These are phyloP conservation scores for Boeremia exigua DNA, from an alignment of 2,329 filamentous ascomycete species.

Conservation along the genomic window DNA sequence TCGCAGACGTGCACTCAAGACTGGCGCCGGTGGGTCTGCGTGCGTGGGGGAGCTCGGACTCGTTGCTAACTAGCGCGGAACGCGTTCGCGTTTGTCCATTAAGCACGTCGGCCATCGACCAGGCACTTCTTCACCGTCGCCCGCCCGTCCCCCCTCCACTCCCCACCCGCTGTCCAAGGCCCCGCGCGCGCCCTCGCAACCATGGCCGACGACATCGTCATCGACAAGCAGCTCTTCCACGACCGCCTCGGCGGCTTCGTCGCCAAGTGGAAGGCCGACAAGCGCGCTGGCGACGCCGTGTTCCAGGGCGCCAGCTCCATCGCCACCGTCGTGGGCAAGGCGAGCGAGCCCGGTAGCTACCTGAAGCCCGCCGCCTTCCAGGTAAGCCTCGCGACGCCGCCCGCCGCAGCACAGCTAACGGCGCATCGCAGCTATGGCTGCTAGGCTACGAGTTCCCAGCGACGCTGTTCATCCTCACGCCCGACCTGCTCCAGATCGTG, in stretches of 20 bases:
- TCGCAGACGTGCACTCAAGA: not conserved
- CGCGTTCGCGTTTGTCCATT: slow-evolving; percentile 17
- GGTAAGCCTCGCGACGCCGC: slow-evolving; percentile 59
- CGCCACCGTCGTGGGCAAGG: slow-evolving; percentile 91
- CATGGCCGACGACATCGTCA: slow-evolving; percentile 80
- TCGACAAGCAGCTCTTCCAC: slow-evolving; percentile 92
- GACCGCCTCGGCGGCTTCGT: slow-evolving; percentile 88
- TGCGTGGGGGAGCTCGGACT: slow-evolving; percentile 10
- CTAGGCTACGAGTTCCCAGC: slow-evolving; percentile 98
- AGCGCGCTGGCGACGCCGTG: slow-evolving; percentile 81
- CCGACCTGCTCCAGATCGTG: slow-evolving; percentile 86
- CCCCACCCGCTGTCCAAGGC: slow-evolving; percentile 28
- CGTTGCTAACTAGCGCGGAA: slow-evolving; percentile 9
- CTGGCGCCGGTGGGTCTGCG: slow-evolving; percentile 2
- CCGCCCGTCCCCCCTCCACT: slow-evolving; percentile 21
- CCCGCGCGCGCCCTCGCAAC: slow-evolving; percentile 34
- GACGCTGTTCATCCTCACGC: slow-evolving; percentile 89
- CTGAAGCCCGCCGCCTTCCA: slow-evolving; percentile 97
- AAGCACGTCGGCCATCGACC: slow-evolving; percentile 3
- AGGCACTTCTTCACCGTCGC: slow-evolving; percentile 23
- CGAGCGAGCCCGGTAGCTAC: slow-evolving; percentile 78
- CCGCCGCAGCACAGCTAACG: slow-evolving; percentile 31
- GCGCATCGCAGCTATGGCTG: slow-evolving; percentile 80
- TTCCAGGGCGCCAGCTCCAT: slow-evolving; percentile 90
- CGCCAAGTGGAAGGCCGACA: slow-evolving; percentile 94